These are phyloP conservation scores for Colletotrichum melonis DNA, from an alignment of 2,329 filamentous ascomycete species.

Conservation along the genomic window DNA sequence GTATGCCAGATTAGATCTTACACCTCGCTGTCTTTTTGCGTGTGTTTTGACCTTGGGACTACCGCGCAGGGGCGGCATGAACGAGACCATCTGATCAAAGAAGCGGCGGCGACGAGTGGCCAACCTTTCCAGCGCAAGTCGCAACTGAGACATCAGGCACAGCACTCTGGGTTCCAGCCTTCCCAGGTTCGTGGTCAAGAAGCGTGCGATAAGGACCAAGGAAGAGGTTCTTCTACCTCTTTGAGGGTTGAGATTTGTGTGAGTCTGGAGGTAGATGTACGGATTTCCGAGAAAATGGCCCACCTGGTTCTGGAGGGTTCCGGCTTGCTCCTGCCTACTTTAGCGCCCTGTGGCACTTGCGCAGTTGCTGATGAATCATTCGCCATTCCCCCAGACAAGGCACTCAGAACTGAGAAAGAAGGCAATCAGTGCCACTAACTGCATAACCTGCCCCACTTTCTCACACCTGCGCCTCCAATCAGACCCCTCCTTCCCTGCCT, in stretches of 20 bases:
- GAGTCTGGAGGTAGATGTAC: not conserved
- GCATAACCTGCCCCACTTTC: slow-evolving; percentile 43
- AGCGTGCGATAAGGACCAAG: slow-evolving; percentile 12
- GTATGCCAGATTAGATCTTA: not conserved
- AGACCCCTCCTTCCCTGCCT: slow-evolving; percentile 23
- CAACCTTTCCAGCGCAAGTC: slow-evolving; percentile 30
- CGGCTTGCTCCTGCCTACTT: slow-evolving; percentile 33
- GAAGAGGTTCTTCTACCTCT: slow-evolving; percentile 1
- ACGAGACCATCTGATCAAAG: slow-evolving; percentile 36
- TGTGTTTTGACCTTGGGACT: not conserved
- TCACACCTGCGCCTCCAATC: slow-evolving; percentile 25
- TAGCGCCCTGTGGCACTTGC: slow-evolving; percentile 22
- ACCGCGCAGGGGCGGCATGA: slow-evolving; percentile 18
- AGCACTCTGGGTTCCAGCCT: slow-evolving; percentile 32
- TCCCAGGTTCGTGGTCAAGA: slow-evolving; percentile 19
- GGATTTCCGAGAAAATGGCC: not conserved
- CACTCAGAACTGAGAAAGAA: slow-evolving; percentile 6
- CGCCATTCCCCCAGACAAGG: slow-evolving; percentile 37
- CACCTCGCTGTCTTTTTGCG: not conserved
- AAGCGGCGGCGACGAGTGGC: slow-evolving; percentile 29
- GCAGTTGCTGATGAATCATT: slow-evolving; percentile 52
- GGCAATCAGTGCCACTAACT: slow-evolving; percentile 12
- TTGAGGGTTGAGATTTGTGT: rapidly evolving
- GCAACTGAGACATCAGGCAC: slow-evolving; percentile 34
- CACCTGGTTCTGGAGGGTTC: slow-evolving; percentile 53